phyloP scores from a whole-genome alignment of 2,329 filamentous ascomycete species.

The Cercospora sp. region DNA sequence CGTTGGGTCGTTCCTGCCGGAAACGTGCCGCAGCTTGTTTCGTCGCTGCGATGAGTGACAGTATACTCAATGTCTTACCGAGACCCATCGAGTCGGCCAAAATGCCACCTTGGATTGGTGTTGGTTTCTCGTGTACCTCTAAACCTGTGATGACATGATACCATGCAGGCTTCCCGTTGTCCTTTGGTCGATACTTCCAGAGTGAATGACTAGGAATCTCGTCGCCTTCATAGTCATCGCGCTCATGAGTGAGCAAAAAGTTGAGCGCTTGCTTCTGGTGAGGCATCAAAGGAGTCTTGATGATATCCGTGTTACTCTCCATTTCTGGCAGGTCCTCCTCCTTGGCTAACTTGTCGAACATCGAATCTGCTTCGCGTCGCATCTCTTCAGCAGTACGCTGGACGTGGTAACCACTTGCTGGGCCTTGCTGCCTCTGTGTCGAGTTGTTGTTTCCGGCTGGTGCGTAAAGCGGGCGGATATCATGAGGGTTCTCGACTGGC shows the following conservation, averaged over 20 bases:
- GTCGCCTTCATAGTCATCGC: slow-evolving; percentile 59
- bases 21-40: slow-evolving; percentile 64
- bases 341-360: slow-evolving; percentile 81
- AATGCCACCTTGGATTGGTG: slow-evolving; percentile 46
- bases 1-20: slow-evolving; percentile 52
- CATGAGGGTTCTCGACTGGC: slow-evolving; percentile 75
- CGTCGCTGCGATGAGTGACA: slow-evolving; percentile 72
- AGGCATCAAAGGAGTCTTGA: slow-evolving; percentile 66
- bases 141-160: slow-evolving; percentile 84
- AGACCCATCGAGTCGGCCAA: slow-evolving; percentile 55
- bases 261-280: slow-evolving; percentile 89
- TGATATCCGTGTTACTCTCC: slow-evolving; percentile 63
- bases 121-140: slow-evolving; percentile 43
- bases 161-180: slow-evolving; percentile 63
- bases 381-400: slow-evolving; percentile 80
- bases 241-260: slow-evolving; percentile 81
- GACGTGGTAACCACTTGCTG: slow-evolving; percentile 38
- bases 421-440: slow-evolving; percentile 15
- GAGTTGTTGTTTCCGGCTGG: not conserved
- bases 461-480: slow-evolving; percentile 44
- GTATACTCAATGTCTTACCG: slow-evolving; percentile 67
- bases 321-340: slow-evolving; percentile 73
- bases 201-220: slow-evolving; percentile 61
- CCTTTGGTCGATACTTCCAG: slow-evolving; percentile 66
- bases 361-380: slow-evolving; percentile 75